Evolutionary conservation across 208 protist species (phyloP).

Genomic region (Trypanosoma scelopori): DNA sequence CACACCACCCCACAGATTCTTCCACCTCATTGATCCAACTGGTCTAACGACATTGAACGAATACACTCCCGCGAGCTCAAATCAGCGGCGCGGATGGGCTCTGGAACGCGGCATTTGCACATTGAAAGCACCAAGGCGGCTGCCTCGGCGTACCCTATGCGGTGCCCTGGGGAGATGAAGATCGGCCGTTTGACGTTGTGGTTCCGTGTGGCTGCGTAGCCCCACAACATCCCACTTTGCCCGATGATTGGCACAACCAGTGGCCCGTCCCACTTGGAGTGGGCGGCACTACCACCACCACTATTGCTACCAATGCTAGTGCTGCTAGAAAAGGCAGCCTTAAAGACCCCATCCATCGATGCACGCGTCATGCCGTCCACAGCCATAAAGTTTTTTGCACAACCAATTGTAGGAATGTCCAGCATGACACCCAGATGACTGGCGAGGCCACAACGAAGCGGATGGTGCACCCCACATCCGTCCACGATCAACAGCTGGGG

Average conservation of each 20-base stretch:
- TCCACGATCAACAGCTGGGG: constrained; percentile 94
- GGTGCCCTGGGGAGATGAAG: constrained; percentile 93
- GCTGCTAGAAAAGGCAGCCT: not conserved
- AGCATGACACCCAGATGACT: constrained; percentile 92
- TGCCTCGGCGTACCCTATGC: constrained; percentile 73
- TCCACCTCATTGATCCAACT: not conserved
- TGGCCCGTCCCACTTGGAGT: not conserved
- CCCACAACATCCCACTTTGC: constrained; percentile 38
- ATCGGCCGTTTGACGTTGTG: constrained; percentile 64
- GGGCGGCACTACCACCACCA: not conserved
- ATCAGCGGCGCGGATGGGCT: constrained; percentile 93
- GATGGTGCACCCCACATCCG: constrained; percentile 95
- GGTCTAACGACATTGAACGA: constrained; percentile 17
- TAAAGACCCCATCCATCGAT: constrained; percentile 31
- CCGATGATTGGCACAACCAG: constrained; percentile 24
- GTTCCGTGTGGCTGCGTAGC: constrained; percentile 55
- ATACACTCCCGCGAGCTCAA: constrained; percentile 83
- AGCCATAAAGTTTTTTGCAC: constrained; percentile 89
- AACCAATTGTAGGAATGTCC: constrained; percentile 91
- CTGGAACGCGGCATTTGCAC: constrained; percentile 80
- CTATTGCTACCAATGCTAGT: too few relatives aligned
- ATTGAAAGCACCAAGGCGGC: constrained; percentile 48
- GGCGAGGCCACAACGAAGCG: constrained; percentile 90
- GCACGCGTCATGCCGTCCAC: constrained; percentile 83
- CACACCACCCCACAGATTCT: not conserved